Evolutionary conservation across 768 basidiomycete genomes (phyloP).

Genomic region (Leucocoprinus sp.): DNA sequence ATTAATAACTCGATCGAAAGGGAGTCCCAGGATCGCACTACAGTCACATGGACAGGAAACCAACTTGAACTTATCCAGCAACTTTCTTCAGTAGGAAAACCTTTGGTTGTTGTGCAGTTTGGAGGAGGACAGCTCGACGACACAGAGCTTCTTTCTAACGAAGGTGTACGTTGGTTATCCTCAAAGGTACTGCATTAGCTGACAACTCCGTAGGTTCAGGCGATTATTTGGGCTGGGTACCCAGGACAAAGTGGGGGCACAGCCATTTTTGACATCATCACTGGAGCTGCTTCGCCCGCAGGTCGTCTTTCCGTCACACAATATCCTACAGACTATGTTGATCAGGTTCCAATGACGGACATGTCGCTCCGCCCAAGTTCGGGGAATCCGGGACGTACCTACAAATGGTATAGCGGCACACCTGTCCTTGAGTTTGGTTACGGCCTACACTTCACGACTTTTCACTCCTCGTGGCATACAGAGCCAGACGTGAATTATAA

Average conservation of each 20-base stretch:
- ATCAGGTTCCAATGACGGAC: slow-evolving; percentile 47
- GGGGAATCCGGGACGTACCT: slow-evolving; percentile 46
- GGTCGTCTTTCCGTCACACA: slow-evolving; percentile 49
- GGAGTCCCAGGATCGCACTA: slow-evolving; percentile 38
- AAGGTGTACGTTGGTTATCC: slow-evolving; percentile 23
- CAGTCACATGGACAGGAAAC: slow-evolving; percentile 46
- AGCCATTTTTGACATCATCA: slow-evolving; percentile 44
- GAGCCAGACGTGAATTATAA: slow-evolving; percentile 28
- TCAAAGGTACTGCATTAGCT: background rate
- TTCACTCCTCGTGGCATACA: slow-evolving; percentile 31
- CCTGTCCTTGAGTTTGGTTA: slow-evolving; percentile 47
- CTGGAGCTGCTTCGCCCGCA: slow-evolving; percentile 42
- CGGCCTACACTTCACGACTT: slow-evolving; percentile 48
- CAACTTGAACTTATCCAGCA: slow-evolving; percentile 42
- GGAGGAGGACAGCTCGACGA: slow-evolving; percentile 52
- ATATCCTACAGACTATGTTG: slow-evolving; percentile 40
- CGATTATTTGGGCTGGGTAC: slow-evolving; percentile 50
- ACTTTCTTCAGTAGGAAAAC: slow-evolving; percentile 39
- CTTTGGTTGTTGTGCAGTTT: slow-evolving; percentile 45
- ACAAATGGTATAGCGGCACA: slow-evolving; percentile 47
- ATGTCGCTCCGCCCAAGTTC: slow-evolving; percentile 44
- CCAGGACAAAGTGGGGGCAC: slow-evolving; percentile 49
- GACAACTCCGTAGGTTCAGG: slow-evolving; percentile 33
- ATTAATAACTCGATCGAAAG: slow-evolving; percentile 42
- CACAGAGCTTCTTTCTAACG: slow-evolving; percentile 34